Percentiles rank a stretch among this genome's conserved stretches.
These are phyloP conservation scores for Tranzscheliella williamsii DNA, from an alignment of 1,284 basidiomycete genomes.

Conservation along the genomic window DNA sequence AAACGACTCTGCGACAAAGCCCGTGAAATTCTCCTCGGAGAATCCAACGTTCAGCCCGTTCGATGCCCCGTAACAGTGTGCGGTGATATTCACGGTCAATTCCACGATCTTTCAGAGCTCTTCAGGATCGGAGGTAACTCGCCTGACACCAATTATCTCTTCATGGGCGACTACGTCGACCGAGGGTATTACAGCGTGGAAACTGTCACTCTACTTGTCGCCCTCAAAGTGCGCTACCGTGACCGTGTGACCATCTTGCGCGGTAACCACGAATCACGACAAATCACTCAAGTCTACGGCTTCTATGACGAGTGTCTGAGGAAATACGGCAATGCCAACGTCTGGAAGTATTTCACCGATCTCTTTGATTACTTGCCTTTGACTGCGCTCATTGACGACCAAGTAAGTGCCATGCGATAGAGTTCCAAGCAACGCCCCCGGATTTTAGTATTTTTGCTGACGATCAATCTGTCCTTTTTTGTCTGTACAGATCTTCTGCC, in stretches of 20 bases:
- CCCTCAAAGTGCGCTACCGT: conserved; percentile 95
- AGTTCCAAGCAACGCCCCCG: too few species aligned
- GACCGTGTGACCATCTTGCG: conserved; percentile 97
- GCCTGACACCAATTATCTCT: conserved; percentile 99
- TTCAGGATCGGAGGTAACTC: conserved; percentile 99
- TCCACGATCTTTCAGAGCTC: conserved; percentile 91
- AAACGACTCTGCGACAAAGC: conserved; percentile 99
- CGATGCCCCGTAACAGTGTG: conserved; percentile 71
- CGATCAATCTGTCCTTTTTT: too few species aligned
- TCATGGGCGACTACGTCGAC: conserved; percentile 99
- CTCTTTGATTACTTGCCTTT: conserved; percentile 97
- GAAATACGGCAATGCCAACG: conserved; percentile 99
- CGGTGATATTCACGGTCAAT: conserved; percentile 95
- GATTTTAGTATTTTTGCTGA: too few species aligned
- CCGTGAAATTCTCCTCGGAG: conserved; percentile 88
- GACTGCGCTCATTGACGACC: conserved; percentile 96
- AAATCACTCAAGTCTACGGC: conserved; percentile 99
- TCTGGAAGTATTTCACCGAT: conserved; percentile 99
- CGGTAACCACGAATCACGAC: conserved; percentile 97
- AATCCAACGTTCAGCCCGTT: conserved; percentile 74
- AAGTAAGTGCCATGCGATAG: conserved; percentile 83
- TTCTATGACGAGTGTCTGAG: conserved; percentile 99
- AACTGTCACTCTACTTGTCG: conserved; percentile 96
- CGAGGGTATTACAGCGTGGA: conserved; percentile 99
- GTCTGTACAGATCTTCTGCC: conserved; percentile 81